These are phyloP conservation scores for Schizochytrium sp. DNA, from an alignment of 108 stramenopile species.

Conservation along the genomic window DNA sequence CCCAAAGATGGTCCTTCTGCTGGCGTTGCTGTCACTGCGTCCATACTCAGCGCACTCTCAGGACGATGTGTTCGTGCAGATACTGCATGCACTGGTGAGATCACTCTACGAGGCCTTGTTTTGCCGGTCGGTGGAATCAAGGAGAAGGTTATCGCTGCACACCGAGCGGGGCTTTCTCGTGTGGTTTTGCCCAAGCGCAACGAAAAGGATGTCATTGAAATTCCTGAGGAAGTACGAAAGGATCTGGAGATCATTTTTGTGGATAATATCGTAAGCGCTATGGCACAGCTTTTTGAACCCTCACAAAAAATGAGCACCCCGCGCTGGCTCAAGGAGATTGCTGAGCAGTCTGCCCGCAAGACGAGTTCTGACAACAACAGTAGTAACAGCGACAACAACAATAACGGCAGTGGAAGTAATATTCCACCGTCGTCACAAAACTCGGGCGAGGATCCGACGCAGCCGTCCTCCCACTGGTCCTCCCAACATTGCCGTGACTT, in stretches of 20 bases:
- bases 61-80: conserved; percentile 87
- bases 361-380: not conserved
- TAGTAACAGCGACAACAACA: not conserved
- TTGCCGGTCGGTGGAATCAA: conserved; percentile 96
- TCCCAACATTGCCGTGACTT: not conserved
- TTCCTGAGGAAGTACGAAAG: conserved; percentile 51
- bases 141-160: conserved; percentile 96
- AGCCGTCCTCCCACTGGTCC: conserved; percentile 22
- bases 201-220: conserved; percentile 86
- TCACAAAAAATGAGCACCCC: not conserved
- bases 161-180: conserved; percentile 89
- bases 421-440: conserved; percentile 19
- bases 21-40: conserved; percentile 92
- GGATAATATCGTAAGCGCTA: conserved; percentile 18
- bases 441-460: conserved; percentile 1
- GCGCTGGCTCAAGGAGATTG: conserved; percentile 53
- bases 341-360: not conserved
- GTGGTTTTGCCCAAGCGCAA: conserved; percentile 89
- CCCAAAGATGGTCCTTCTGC: conserved; percentile 98
- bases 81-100: conserved; percentile 89
- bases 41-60: conserved; percentile 90
- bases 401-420: not conserved
- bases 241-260: conserved; percentile 57
- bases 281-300: conserved; percentile 55
- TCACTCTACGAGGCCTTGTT: conserved; percentile 88